Base-by-base conservation (phyloP, 1,139 yeast species). In the Magnusiomyces tetraspermus region DNA sequence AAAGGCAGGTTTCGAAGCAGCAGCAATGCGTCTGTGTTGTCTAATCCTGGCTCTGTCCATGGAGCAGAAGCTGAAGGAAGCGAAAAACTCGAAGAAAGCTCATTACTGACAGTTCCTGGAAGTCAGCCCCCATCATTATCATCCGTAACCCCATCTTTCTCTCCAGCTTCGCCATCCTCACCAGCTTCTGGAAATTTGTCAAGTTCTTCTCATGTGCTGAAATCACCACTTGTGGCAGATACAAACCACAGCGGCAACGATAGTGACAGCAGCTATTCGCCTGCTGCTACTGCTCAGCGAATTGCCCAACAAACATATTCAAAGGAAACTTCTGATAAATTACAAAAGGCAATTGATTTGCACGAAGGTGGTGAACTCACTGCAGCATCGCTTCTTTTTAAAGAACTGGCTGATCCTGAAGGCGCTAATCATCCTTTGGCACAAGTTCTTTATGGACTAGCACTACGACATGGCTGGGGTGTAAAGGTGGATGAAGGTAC, bases 381-480 rank as follows among this genome's bases (percentile, higher is more conserved):
- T 15, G 58, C 59, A 42, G 60, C 69, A 2, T 53, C 64, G 4
- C 44, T 17, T 1, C 36, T 54, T 36, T 65, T 66, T 52, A 52
- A 52, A 15, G 48, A 48, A 24, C 58, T 66, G 42, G 69, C 68
- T 15, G 59, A 58, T 23, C 65, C 66, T 3, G 33, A 50, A 10
- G 59, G 55, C 22, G 46, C 57, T 17, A 60, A 61, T 51, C 57
- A 63, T 45, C 67, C 69, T 15, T 53, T 67, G 24, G 69, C 70
- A 3, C 70, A 67, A 51, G 64, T 66, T 2, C 58, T 67, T 37
- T 59, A 58, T 41, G 71, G 71, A 1, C 55, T 67, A 44, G 58
- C 67, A 5, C 59, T 67, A n/a, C 56, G 71, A 19, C 71, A 67
- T 48, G 71, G 71, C 13, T 67, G 71, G 71, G 71, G 71, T 17